phyloP scores from a whole-genome alignment of 208 protist species.

The Naegleria lovaniensis region DNA sequence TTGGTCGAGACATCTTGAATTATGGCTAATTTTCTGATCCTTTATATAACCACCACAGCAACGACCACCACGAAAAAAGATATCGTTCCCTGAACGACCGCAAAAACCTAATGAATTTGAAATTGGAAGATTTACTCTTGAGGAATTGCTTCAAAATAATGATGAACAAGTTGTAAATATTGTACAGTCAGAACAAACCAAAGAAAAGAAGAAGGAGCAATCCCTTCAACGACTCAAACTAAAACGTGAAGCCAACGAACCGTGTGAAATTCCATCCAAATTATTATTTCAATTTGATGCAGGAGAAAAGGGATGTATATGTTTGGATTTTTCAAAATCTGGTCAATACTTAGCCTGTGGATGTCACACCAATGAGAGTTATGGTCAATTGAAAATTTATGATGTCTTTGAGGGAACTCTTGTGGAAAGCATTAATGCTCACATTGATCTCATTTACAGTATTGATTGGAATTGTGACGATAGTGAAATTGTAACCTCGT shows the following conservation, averaged over 20 bases:
- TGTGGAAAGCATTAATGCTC: background rate
- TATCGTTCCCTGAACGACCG: background rate
- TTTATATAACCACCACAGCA: background rate
- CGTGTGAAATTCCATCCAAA: background rate
- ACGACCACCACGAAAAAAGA: background rate
- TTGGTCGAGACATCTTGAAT: no score
- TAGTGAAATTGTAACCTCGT: background rate
- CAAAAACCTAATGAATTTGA: background rate
- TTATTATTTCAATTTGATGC: background rate
- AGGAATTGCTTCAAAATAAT: background rate
- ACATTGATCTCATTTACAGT: constrained; percentile 13
- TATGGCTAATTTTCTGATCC: no score
- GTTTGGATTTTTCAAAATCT: constrained; percentile 17
- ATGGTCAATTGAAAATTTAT: background rate
- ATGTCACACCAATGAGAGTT: background rate
- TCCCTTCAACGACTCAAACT: background rate
- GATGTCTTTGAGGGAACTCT: background rate
- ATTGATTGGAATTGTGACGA: constrained; percentile 19
- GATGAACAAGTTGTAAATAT: background rate
- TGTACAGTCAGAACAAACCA: background rate
- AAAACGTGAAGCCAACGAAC: background rate
- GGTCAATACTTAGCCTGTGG: constrained; percentile 22
- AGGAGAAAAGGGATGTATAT: constrained; percentile 2
- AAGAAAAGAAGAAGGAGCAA: background rate
- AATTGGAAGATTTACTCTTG: background rate